Evolutionary conservation across 2,329 filamentous ascomycete genomes (phyloP).

Genomic region (Zymoseptoria tritici): DNA sequence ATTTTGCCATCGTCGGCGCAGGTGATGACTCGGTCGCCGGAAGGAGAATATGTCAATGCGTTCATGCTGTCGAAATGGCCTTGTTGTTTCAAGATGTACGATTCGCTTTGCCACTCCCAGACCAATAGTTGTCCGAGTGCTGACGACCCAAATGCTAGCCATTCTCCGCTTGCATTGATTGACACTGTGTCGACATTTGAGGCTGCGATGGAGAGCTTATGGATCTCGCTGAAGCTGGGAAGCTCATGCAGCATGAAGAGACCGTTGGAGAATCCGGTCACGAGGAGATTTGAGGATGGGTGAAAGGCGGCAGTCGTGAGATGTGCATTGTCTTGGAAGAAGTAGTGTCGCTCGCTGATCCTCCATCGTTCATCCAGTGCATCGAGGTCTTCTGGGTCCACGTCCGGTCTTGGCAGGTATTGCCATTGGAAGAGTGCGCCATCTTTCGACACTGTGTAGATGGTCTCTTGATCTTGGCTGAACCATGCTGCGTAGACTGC

Average conservation of each 20-base stretch:
- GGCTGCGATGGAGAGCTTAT: constrained; percentile 88
- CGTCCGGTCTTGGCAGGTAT: constrained; percentile 56
- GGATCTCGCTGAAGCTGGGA: constrained; percentile 91
- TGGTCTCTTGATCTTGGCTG: constrained; percentile 84
- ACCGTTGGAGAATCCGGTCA: constrained; percentile 91
- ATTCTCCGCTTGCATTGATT: constrained; percentile 90
- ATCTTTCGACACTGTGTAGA: constrained; percentile 94
- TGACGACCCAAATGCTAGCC: constrained; percentile 93
- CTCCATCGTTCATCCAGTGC: constrained; percentile 74
- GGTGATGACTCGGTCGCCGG: constrained; percentile 87
- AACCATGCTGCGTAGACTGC: constrained; percentile 94
- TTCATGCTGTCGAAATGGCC: constrained; percentile 97
- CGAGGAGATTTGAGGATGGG: constrained; percentile 77
- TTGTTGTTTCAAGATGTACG: constrained; percentile 96
- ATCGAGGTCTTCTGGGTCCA: constrained; percentile 45
- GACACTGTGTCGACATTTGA: constrained; percentile 93
- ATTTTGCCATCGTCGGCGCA: constrained; percentile 95
- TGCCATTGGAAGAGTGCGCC: constrained; percentile 95
- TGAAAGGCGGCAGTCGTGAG: constrained; percentile 90
- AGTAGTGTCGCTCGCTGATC: constrained; percentile 85
- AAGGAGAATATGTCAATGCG: constrained; percentile 82
- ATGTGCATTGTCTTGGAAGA: constrained; percentile 82
- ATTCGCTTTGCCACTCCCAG: constrained; percentile 99
- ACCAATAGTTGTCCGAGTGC: constrained; percentile 93
- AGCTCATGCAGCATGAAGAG: constrained; percentile 92